phyloP scores from a whole-genome alignment of 345 rosid species.

The Moricandia moricandioides region DNA sequence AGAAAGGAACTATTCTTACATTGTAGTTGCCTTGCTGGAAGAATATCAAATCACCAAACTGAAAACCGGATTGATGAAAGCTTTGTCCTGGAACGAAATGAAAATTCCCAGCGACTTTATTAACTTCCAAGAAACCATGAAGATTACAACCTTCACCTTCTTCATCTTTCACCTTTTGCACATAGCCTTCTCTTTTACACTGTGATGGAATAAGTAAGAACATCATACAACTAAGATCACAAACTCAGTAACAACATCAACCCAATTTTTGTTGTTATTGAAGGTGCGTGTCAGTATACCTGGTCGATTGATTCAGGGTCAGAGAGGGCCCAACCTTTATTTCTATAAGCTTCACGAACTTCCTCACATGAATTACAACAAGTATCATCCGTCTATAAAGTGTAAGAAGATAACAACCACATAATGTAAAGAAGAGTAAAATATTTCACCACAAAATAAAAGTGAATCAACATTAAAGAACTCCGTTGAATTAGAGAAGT shows the following conservation, averaged over 20 bases:
- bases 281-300: background rate
- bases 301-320: background rate
- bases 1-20: background rate
- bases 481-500: too few relatives aligned
- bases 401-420: background rate
- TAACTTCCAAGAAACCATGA: background rate
- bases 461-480: background rate
- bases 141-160: background rate
- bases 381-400: background rate
- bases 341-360: conserved; percentile 84
- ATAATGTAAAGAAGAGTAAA: background rate
- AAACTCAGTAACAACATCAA: background rate
- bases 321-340: conserved; percentile 67
- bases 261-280: background rate
- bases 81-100: background rate
- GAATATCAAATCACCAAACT: background rate
- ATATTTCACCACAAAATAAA: background rate
- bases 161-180: background rate
- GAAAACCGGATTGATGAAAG: background rate
- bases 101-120: background rate
- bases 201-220: background rate
- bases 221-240: background rate
- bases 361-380: conserved; percentile 64
- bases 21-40: background rate
- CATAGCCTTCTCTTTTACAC: background rate